Evolutionary conservation across 345 rosid species (phyloP).

Genomic region (Acer negundo): DNA sequence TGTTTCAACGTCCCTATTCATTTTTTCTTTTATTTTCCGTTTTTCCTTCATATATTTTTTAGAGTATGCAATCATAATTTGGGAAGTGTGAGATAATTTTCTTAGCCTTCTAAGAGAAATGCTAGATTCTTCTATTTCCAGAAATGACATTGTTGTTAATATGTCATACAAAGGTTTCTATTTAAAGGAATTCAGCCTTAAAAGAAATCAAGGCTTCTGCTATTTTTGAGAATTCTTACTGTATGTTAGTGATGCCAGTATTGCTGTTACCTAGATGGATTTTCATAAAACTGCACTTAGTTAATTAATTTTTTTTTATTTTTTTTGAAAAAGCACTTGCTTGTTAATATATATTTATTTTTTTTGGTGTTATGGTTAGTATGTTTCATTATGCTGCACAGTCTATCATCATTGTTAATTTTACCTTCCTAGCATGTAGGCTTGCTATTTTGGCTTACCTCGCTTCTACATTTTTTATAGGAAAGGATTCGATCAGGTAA

Average conservation of each 20-base stretch:
- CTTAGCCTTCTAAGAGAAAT: not conserved
- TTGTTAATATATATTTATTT: not conserved
- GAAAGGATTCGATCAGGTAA: conserved; percentile 77
- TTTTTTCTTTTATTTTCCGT: not conserved
- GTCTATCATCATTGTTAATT: not conserved
- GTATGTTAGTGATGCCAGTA: not conserved
- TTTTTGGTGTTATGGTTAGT: not conserved
- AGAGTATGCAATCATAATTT: conserved; percentile 12
- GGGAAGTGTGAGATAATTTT: not conserved
- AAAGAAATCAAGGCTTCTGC: not conserved
- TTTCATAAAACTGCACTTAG: not conserved
- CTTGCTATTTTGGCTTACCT: conserved; percentile 7
- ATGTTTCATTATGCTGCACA: not conserved
- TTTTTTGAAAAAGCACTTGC: not conserved
- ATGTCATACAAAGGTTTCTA: not conserved
- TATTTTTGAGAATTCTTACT: not conserved
- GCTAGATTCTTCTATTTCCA: not conserved
- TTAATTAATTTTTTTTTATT: not conserved
- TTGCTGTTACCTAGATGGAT: not conserved
- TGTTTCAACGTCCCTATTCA: not conserved
- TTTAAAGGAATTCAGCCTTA: not conserved
- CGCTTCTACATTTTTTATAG: conserved; percentile 35
- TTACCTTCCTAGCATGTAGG: not conserved
- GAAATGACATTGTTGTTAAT: not conserved
- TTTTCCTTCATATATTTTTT: not conserved